These are phyloP conservation scores for Cordyceps pruinosa DNA, from an alignment of 2,329 filamentous ascomycete species.

Conservation along the genomic window DNA sequence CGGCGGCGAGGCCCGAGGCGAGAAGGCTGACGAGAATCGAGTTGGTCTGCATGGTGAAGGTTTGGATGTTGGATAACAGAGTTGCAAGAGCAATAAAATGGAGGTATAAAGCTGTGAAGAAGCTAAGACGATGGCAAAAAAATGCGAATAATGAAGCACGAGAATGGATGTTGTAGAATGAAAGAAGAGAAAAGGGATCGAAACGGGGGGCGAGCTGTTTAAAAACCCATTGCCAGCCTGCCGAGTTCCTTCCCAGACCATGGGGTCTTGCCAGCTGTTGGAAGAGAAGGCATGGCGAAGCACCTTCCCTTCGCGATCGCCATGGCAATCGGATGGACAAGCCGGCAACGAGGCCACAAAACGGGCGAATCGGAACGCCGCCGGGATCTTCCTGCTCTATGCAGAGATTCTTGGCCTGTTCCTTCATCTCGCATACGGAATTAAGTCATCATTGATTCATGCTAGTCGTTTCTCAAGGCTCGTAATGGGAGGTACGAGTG, in stretches of 20 bases:
- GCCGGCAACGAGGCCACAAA: neutral
- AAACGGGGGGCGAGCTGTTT: neutral
- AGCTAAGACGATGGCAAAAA: conserved; percentile 8
- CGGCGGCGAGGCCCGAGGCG: neutral
- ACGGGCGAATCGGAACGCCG: neutral
- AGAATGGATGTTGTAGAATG: conserved; percentile 9
- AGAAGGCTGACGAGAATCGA: neutral
- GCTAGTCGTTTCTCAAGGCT: conserved; percentile 5
- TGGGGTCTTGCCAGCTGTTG: neutral
- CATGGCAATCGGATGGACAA: neutral
- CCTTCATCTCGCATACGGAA: neutral
- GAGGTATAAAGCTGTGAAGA: conserved; percentile 8
- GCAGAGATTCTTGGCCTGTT: neutral
- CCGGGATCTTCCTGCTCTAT: neutral
- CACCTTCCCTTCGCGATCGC: neutral
- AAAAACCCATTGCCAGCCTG: neutral
- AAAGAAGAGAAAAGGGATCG: neutral
- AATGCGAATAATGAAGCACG: conserved; percentile 7
- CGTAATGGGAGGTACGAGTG: neutral
- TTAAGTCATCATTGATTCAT: conserved; percentile 6
- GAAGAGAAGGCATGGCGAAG: neutral
- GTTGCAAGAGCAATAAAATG: neutral
- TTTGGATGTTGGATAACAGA: neutral
- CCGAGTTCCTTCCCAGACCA: neutral
- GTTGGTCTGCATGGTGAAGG: neutral